Evolutionary conservation across 108 stramenopile species (phyloP).

Genomic region (Cylindrotheca closterium): DNA sequence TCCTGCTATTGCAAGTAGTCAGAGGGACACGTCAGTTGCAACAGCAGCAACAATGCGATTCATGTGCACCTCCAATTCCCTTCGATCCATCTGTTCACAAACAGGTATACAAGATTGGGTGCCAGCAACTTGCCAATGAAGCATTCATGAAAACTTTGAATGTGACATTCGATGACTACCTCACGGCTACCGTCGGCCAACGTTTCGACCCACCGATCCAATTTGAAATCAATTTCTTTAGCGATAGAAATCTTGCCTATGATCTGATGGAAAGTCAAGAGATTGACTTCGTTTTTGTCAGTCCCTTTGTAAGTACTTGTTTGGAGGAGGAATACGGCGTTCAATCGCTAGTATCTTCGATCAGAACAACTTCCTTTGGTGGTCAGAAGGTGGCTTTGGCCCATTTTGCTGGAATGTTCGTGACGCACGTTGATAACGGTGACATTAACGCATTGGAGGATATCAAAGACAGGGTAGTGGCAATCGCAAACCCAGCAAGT

Average conservation of each 20-base stretch:
- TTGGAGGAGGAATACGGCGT: conserved; percentile 5
- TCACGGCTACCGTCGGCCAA: conserved; percentile 35
- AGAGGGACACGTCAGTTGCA: too few species aligned
- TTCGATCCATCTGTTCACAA: conserved; percentile 49
- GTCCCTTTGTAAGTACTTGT: background rate
- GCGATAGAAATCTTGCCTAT: too few species aligned
- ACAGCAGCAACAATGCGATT: too few species aligned
- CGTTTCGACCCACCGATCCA: conserved; percentile 20
- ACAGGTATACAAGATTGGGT: conserved; percentile 1
- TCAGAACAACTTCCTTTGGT: conserved; percentile 11
- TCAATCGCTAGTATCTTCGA: conserved; percentile 3
- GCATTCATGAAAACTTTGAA: conserved; percentile 23
- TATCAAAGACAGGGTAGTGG: conserved; percentile 32
- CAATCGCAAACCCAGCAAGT: conserved; percentile 29
- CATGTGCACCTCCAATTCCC: too few species aligned
- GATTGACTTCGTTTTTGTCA: conserved; percentile 9
- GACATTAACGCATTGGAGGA: conserved; percentile 25
- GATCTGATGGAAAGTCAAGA: background rate
- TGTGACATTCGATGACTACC: conserved; percentile 23
- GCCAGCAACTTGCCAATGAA: too few species aligned
- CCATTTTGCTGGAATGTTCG: conserved; percentile 39
- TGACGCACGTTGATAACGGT: conserved; percentile 4
- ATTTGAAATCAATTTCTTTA: conserved; percentile 26
- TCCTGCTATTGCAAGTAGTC: too few species aligned
- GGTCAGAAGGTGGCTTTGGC: conserved; percentile 24